phyloP scores from a whole-genome alignment of 371 early-diverging fungal species.

The Globomyces sp. region DNA sequence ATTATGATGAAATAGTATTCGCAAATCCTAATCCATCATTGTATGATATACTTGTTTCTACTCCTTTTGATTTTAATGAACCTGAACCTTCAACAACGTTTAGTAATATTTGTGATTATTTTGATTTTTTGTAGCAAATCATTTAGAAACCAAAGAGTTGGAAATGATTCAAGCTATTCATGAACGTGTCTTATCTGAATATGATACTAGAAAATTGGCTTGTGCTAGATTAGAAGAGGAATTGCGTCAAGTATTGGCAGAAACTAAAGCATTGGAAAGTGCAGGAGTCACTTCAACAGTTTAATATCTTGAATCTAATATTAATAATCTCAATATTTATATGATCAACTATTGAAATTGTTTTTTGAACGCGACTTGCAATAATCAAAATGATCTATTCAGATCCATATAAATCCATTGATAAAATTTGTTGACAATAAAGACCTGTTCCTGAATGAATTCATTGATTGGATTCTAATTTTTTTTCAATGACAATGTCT shows the following conservation, averaged over 20 bases:
- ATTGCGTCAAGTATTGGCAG: slow-evolving; percentile 22
- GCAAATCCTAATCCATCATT: slow-evolving; percentile 86
- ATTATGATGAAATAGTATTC: slow-evolving; percentile 86
- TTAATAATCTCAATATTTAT: no score
- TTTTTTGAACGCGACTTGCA: no score
- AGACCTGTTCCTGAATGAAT: no score
- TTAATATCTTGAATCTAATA: no score
- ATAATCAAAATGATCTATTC: no score
- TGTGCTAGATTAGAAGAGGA: slow-evolving; percentile 20
- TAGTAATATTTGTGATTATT: slow-evolving; percentile 8
- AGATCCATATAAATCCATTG: no score
- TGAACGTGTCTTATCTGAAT: slow-evolving; percentile 65
- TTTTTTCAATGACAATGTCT: no score
- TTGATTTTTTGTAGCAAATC: slow-evolving; percentile 22
- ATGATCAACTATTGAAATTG: no score
- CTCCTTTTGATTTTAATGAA: slow-evolving; percentile 36
- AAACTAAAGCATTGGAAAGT: slow-evolving; percentile 22
- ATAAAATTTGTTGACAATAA: no score
- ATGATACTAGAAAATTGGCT: slow-evolving; percentile 35
- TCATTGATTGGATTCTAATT: no score
- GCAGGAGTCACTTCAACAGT: no score
- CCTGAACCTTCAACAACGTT: slow-evolving; percentile 48
- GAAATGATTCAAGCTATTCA: slow-evolving; percentile 55
- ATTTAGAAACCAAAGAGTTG: slow-evolving; percentile 28
- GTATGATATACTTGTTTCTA: slow-evolving; percentile 45